Conservation (phyloP, 352 stramenopile species). For the Phytophthora citricola region DNA sequence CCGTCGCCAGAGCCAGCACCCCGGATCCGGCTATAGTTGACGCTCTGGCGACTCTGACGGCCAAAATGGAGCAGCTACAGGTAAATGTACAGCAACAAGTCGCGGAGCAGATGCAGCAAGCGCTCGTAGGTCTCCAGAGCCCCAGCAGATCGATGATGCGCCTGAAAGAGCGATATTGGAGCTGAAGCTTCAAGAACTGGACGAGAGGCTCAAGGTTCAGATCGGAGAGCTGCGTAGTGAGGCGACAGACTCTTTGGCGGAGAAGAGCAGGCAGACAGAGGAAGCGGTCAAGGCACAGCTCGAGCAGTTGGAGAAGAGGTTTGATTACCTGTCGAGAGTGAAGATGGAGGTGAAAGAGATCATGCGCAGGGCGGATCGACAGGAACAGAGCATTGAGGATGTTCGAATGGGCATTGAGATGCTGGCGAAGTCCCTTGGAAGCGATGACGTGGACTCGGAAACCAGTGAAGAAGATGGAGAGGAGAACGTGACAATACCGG, state of each 20-base stretch:
- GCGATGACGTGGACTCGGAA: slow-evolving; percentile 67
- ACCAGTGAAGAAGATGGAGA: slow-evolving; percentile 31
- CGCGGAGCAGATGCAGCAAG: slow-evolving; percentile 23
- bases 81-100: slow-evolving; percentile 36
- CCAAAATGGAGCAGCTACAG: slow-evolving; percentile 27
- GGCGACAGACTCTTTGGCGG: slow-evolving; percentile 24
- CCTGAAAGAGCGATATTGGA: slow-evolving; percentile 32
- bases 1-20: slow-evolving; percentile 10
- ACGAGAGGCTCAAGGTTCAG: slow-evolving; percentile 39
- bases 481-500: not conserved
- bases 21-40: slow-evolving; percentile 20
- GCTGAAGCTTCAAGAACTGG: slow-evolving; percentile 30
- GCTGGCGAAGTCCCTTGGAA: slow-evolving; percentile 68
- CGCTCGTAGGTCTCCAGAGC: slow-evolving; percentile 8
- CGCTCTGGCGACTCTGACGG: slow-evolving; percentile 19
- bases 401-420: slow-evolving; percentile 65
- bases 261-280: slow-evolving; percentile 45
- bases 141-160: slow-evolving; percentile 19
- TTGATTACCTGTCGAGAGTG: slow-evolving; percentile 72
- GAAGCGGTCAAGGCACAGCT: slow-evolving; percentile 54
- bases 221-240: slow-evolving; percentile 26
- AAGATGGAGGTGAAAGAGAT: slow-evolving; percentile 84
- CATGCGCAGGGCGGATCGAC: slow-evolving; percentile 55
- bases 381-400: slow-evolving; percentile 69
- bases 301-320: slow-evolving; percentile 74